Base-by-base conservation (phyloP, 371 early-diverging fungal genomes). In the Dinochytrium kinnereticum region DNA sequence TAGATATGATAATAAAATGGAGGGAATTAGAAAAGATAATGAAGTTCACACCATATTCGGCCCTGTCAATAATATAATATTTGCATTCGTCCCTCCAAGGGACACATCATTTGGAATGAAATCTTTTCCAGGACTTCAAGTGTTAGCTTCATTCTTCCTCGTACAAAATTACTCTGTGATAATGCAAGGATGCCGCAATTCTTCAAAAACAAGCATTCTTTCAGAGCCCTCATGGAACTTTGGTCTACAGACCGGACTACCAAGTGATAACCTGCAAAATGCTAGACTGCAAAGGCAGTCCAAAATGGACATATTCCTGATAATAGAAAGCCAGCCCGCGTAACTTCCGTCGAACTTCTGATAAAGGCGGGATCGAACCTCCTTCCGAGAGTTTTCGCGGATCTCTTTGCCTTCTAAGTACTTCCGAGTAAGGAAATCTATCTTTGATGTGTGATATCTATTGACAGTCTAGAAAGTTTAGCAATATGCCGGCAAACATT, bases 61-160 rank as follows among this genome's bases (percentile, higher is more conserved):
- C 0, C 99, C 99, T 0, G 99, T 99, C 57, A 99, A 79, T 1
- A 99, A 86, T n/a, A 98, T 89, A 75, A 99, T 87, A 69, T 87
- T 92, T 51, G 69, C 30, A 1, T 90, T 91, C 39, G 74, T 75
- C 0, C 92, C 92, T 10, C 96, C 97, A 1, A 98, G 87, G 19
- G 79, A 69, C 0, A 92, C 90, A 82, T 97, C 96, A 82, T 98
- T 99, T 65, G 98, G 97, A 51, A 99, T 96, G 80, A 97, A 98
- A 70, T 93, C 93, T 0, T 88, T 57, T 67, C 34, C 74, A 28
- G 55, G 53, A 13, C 79, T 76, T 64, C 17, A 53, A 69, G 24
- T 57, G 57, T 24, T 2, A 19, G 15, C 10, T 44, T 37, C 26
- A 10, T 36, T 36, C 5, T 38, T 15, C 7, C 15, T 13, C 64